These are phyloP conservation scores for Cylindrotheca closterium DNA, from an alignment of 108 stramenopile species.

Conservation along the genomic window DNA sequence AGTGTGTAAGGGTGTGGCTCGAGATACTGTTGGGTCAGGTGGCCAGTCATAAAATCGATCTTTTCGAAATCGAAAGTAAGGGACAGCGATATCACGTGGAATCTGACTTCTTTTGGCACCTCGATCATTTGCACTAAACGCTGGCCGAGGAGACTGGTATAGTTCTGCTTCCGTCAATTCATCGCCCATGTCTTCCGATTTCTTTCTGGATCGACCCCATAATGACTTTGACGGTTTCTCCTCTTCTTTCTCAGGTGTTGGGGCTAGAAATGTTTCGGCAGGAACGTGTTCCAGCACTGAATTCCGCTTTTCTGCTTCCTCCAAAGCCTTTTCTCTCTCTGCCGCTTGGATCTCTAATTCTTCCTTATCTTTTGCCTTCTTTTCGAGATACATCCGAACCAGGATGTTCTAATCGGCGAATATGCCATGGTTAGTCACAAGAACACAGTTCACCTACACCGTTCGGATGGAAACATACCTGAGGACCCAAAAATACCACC, in stretches of 20 bases:
- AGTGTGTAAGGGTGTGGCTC: conserved; percentile 41
- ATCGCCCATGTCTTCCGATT: conserved; percentile 17
- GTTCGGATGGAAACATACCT: conserved; percentile 32
- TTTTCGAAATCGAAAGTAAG: conserved; percentile 51
- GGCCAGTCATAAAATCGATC: conserved; percentile 69
- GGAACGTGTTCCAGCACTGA: background rate
- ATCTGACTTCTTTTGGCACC: conserved; percentile 19
- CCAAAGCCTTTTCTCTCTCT: conserved; percentile 15
- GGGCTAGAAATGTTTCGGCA: conserved; percentile 5
- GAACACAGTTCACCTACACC: background rate
- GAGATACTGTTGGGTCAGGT: conserved; percentile 57
- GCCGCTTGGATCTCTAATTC: conserved; percentile 23
- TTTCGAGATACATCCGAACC: conserved; percentile 43
- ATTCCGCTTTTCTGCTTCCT: conserved; percentile 3
- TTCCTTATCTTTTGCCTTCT: conserved; percentile 25
- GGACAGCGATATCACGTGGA: conserved; percentile 53
- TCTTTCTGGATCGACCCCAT: conserved; percentile 21
- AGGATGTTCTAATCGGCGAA: conserved; percentile 38
- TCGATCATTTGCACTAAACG: conserved; percentile 26
- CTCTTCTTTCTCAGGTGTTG: conserved; percentile 5
- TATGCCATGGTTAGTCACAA: background rate
- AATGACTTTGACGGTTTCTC: conserved; percentile 27
- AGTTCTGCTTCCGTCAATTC: conserved; percentile 23
- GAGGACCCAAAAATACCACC: conserved; percentile 64
- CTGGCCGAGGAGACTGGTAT: conserved; percentile 31